These are phyloP conservation scores for Suhomyces faveliae DNA, from an alignment of 805 yeast genomes.

Conservation along the genomic window DNA sequence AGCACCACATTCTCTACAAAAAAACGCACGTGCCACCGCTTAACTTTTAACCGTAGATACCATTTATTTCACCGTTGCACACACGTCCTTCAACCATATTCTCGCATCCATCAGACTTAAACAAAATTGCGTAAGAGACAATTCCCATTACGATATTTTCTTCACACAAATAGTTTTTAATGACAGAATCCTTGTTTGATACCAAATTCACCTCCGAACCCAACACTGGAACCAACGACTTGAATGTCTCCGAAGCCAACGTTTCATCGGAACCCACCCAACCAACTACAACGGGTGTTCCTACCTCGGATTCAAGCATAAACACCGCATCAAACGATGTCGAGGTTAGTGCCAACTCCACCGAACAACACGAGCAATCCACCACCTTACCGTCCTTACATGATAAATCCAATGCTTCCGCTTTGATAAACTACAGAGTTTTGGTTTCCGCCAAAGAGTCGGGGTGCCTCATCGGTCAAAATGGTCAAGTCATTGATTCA, in stretches of 20 bases:
- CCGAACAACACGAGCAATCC: slow-evolving; percentile 10
- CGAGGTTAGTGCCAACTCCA: neutral
- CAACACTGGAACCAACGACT: neutral
- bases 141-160: neutral
- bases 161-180: slow-evolving; percentile 3
- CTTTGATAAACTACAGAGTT: slow-evolving; percentile 47
- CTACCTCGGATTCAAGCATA: neutral
- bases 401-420: slow-evolving; percentile 25
- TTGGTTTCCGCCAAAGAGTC: slow-evolving; percentile 83
- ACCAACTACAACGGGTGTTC: neutral
- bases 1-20: neutral
- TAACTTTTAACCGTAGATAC: neutral
- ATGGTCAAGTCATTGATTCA: slow-evolving; percentile 73
- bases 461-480: slow-evolving; percentile 85
- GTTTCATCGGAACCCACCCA: neutral
- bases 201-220: slow-evolving; percentile 27
- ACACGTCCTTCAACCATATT: neutral
- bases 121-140: neutral
- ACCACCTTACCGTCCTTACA: slow-evolving; percentile 28
- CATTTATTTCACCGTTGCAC: neutral
- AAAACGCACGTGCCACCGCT: neutral
- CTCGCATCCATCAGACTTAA: neutral
- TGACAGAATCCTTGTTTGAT: slow-evolving; percentile 37
- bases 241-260: neutral
- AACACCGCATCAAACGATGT: neutral